Evolutionary conservation across 1,139 yeast genomes (phyloP).

Genomic region (Magnusiomyces tetraspermus): DNA sequence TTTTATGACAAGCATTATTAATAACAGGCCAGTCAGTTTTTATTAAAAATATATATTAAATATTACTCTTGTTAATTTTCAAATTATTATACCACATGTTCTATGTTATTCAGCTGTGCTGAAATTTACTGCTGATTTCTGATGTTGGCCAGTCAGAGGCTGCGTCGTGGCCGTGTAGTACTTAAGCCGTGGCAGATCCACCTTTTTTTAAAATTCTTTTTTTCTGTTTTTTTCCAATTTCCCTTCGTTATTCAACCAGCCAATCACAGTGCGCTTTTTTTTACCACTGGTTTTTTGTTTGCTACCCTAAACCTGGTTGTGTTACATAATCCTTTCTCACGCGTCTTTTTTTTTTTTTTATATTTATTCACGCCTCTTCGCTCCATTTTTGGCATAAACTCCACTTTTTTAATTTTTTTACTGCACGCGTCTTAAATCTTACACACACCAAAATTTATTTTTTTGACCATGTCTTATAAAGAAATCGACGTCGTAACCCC

Average conservation of each 20-base stretch:
- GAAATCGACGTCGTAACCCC: conserved; percentile 2
- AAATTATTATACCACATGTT: no score
- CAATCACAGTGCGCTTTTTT: background rate
- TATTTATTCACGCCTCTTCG: background rate
- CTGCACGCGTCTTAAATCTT: background rate
- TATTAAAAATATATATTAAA: no score
- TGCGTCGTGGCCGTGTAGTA: no score
- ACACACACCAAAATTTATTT: background rate
- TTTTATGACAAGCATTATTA: no score
- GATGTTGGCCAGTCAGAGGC: no score
- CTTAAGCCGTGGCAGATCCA: no score
- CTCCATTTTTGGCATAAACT: background rate
- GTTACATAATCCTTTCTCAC: background rate
- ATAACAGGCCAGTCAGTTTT: no score
- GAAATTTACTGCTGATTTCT: no score
- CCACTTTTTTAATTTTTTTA: background rate
- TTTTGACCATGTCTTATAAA: conserved; percentile 1
- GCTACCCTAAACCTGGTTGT: background rate
- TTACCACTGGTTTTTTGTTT: background rate
- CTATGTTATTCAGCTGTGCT: no score
- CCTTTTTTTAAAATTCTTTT: background rate
- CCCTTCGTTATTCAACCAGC: background rate
- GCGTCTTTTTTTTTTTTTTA: background rate
- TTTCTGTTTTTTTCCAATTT: background rate
- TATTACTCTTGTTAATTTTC: no score